Evolutionary conservation across 2,329 filamentous ascomycete genomes (phyloP).

Genomic region (Zymoseptoria passerinii): DNA sequence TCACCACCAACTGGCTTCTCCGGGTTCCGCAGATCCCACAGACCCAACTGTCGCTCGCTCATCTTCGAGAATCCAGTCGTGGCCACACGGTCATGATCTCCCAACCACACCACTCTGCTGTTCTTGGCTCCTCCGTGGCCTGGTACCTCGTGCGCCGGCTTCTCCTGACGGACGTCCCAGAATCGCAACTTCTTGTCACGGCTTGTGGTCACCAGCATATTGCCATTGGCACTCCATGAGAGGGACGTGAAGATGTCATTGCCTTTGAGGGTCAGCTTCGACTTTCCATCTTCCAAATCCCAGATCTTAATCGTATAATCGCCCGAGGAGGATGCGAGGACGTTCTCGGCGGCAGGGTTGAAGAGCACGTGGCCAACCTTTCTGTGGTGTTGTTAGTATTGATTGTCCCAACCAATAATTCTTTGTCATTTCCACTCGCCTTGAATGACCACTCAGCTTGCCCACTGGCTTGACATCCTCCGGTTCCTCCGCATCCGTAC

Average conservation of each 20-base stretch:
- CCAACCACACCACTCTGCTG: slow-evolving; percentile 93
- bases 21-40: slow-evolving; percentile 84
- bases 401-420: neutral
- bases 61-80: slow-evolving; percentile 97
- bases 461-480: slow-evolving; percentile 70
- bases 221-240: slow-evolving; percentile 88
- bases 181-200: slow-evolving; percentile 96
- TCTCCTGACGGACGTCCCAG: slow-evolving; percentile 94
- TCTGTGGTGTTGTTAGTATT: slow-evolving; percentile 42
- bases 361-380: slow-evolving; percentile 98
- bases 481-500: slow-evolving; percentile 75
- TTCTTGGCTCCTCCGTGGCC: slow-evolving; percentile 95
- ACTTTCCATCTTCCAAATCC: slow-evolving; percentile 75
- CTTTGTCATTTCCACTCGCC: slow-evolving; percentile 43
- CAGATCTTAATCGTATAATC: slow-evolving; percentile 94
- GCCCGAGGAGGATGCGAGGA: slow-evolving; percentile 89
- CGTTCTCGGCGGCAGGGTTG: slow-evolving; percentile 91
- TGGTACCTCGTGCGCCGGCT: slow-evolving; percentile 69
- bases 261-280: slow-evolving; percentile 71
- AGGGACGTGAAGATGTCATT: slow-evolving; percentile 89
- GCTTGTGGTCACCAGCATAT: slow-evolving; percentile 81
- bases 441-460: slow-evolving; percentile 78
- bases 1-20: slow-evolving; percentile 71
- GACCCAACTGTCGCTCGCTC: slow-evolving; percentile 91
- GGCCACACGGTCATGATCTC: slow-evolving; percentile 89